Percentiles rank a stretch among this genome's conserved stretches.
These are phyloP conservation scores for Eurotiales sp. DNA, from an alignment of 2,329 filamentous ascomycete species.

Conservation along the genomic window DNA sequence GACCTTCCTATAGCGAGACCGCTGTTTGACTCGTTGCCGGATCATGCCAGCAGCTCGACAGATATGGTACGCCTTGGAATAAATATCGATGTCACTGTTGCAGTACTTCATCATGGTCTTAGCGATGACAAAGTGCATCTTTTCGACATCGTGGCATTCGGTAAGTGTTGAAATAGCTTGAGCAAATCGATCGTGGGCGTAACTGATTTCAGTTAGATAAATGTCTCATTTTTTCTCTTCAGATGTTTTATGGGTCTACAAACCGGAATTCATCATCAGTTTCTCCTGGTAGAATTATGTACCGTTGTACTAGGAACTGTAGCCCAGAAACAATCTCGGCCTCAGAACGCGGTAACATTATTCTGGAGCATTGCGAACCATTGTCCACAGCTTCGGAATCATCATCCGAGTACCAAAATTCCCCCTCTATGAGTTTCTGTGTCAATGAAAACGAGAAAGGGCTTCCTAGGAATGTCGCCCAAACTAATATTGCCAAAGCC, in stretches of 20 bases:
- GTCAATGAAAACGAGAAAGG: slow-evolving; percentile 81
- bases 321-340: slow-evolving; percentile 67
- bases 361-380: slow-evolving; percentile 3
- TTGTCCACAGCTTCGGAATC: slow-evolving; percentile 33
- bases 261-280: slow-evolving; percentile 74
- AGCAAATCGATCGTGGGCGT: slow-evolving; percentile 83
- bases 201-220: too few relatives aligned
- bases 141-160: slow-evolving; percentile 62
- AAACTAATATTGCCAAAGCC: slow-evolving; percentile 75
- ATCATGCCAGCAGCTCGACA: slow-evolving; percentile 74
- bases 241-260: slow-evolving; percentile 12
- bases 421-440: slow-evolving; percentile 69
- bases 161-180: slow-evolving; percentile 68
- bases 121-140: slow-evolving; percentile 90
- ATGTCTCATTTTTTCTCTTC: too few relatives aligned
- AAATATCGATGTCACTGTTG: slow-evolving; percentile 60
- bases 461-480: slow-evolving; percentile 78
- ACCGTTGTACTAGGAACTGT: slow-evolving; percentile 75
- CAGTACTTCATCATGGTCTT: slow-evolving; percentile 73
- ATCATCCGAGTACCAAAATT: slow-evolving; percentile 60
- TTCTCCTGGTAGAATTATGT: slow-evolving; percentile 75
- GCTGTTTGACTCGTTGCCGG: slow-evolving; percentile 57
- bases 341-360: slow-evolving; percentile 57
- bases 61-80: slow-evolving; percentile 76
- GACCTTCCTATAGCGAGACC: slow-evolving; percentile 67